Conservation (phyloP, 2,329 filamentous ascomycete species). For the Akanthomyces muscarius region DNA sequence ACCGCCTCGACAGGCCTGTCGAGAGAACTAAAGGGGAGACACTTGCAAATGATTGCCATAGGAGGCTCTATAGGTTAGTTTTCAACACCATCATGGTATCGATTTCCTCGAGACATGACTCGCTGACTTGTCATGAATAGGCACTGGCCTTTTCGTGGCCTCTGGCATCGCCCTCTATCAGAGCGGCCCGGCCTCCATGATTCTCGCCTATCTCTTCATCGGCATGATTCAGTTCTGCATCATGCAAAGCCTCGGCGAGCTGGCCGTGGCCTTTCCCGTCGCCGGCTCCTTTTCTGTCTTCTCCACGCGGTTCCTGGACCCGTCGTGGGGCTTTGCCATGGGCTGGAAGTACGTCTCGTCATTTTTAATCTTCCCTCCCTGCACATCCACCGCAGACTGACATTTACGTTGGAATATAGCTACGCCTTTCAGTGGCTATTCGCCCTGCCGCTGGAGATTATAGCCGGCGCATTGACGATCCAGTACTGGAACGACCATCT, state of each 20-base stretch:
- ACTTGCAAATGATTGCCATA: slow-evolving; percentile 91
- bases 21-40: slow-evolving; percentile 67
- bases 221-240: slow-evolving; percentile 81
- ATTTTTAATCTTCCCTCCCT: no score
- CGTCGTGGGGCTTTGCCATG: slow-evolving; percentile 85
- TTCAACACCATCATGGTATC: not conserved
- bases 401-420: slow-evolving; percentile 32
- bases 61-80: slow-evolving; percentile 69
- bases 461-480: slow-evolving; percentile 74
- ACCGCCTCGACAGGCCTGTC: slow-evolving; percentile 68
- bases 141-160: slow-evolving; percentile 75
- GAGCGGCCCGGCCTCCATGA: slow-evolving; percentile 68
- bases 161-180: slow-evolving; percentile 62
- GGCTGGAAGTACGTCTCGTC: slow-evolving; percentile 66
- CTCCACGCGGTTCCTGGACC: slow-evolving; percentile 80
- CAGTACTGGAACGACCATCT: slow-evolving; percentile 65
- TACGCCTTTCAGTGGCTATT: slow-evolving; percentile 79
- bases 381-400: no score
- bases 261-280: slow-evolving; percentile 78
- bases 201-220: slow-evolving; percentile 67
- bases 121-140: slow-evolving; percentile 31
- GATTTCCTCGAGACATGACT: not conserved
- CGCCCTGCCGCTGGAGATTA: slow-evolving; percentile 72
- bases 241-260: slow-evolving; percentile 77
- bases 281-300: slow-evolving; percentile 82